Conservation (phyloP, 2,329 filamentous ascomycete species). For the Diaporthe citri region DNA sequence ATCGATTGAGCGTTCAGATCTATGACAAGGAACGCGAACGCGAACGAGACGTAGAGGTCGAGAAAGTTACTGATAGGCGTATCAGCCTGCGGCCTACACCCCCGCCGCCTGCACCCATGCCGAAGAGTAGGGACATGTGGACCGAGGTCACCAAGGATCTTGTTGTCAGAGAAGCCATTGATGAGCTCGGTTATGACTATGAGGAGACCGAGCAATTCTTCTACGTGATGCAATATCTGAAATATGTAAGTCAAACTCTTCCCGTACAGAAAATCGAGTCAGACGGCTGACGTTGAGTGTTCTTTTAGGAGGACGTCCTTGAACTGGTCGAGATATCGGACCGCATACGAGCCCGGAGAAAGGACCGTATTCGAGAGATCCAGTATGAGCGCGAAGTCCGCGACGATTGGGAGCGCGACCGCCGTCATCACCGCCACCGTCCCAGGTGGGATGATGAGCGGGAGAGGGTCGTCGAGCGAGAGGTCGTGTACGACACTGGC, state of each 20-base stretch:
- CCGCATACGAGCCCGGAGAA: slow-evolving; percentile 77
- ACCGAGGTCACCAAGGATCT: slow-evolving; percentile 97
- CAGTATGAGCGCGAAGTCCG: slow-evolving; percentile 71
- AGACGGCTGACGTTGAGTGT: slow-evolving; percentile 48
- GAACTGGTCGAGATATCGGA: slow-evolving; percentile 86
- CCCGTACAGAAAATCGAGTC: neutral
- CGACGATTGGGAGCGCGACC: slow-evolving; percentile 61
- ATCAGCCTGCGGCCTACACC: slow-evolving; percentile 54
- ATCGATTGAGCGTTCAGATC: slow-evolving; percentile 61
- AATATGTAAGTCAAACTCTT: slow-evolving; percentile 75
- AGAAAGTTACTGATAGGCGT: slow-evolving; percentile 67
- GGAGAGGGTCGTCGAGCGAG: slow-evolving; percentile 71
- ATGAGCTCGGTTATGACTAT: slow-evolving; percentile 85
- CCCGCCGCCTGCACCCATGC: slow-evolving; percentile 47
- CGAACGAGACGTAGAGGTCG: slow-evolving; percentile 65
- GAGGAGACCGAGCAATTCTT: slow-evolving; percentile 92
- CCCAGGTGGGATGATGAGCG: slow-evolving; percentile 62
- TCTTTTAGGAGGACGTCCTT: slow-evolving; percentile 82
- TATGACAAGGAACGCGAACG: slow-evolving; percentile 57
- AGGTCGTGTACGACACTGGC: slow-evolving; percentile 69
- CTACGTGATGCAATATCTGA: slow-evolving; percentile 92
- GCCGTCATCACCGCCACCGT: slow-evolving; percentile 48
- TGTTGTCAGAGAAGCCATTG: slow-evolving; percentile 87
- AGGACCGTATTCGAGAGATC: slow-evolving; percentile 64
- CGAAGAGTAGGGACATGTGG: slow-evolving; percentile 79